Conservation (phyloP, 352 stramenopile species). For the Thalassiosira oceanica region DNA sequence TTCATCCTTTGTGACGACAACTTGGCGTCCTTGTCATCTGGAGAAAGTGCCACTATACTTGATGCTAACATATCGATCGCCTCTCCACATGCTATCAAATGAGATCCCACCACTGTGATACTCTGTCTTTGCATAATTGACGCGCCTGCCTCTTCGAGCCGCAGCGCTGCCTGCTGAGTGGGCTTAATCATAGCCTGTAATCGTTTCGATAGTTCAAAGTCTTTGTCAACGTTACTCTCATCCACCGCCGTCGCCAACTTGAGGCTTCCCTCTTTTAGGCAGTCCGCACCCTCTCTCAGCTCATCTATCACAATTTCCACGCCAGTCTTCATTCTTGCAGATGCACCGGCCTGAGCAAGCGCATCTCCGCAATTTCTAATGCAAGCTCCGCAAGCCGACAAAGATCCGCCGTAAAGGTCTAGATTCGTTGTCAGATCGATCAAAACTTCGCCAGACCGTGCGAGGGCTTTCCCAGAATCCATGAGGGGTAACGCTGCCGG, state of each 20-base stretch:
- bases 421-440: too few relatives aligned
- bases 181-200: slow-evolving; percentile 30
- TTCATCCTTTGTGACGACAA: too few relatives aligned
- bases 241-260: slow-evolving; percentile 47
- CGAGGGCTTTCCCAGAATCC: too few relatives aligned
- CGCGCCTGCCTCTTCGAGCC: slow-evolving; percentile 58
- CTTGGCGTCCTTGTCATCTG: too few relatives aligned
- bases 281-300: slow-evolving; percentile 61
- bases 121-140: too few relatives aligned
- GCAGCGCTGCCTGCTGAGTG: not conserved
- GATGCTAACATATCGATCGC: too few relatives aligned
- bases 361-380: slow-evolving; percentile 68
- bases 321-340: slow-evolving; percentile 69
- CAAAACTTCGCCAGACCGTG: too few relatives aligned
- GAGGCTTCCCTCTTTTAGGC: slow-evolving; percentile 42
- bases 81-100: too few relatives aligned
- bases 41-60: too few relatives aligned
- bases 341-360: slow-evolving; percentile 67
- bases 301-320: slow-evolving; percentile 70
- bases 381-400: slow-evolving; percentile 54
- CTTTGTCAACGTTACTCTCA: slow-evolving; percentile 52
- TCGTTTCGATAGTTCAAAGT: slow-evolving; percentile 17
- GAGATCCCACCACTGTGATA: too few relatives aligned
- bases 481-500: too few relatives aligned
- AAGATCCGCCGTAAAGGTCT: too few relatives aligned